Evolutionary conservation across 495 filamentous ascomycete species (phyloP).

Genomic region (Lasiosphaeria miniovina): DNA sequence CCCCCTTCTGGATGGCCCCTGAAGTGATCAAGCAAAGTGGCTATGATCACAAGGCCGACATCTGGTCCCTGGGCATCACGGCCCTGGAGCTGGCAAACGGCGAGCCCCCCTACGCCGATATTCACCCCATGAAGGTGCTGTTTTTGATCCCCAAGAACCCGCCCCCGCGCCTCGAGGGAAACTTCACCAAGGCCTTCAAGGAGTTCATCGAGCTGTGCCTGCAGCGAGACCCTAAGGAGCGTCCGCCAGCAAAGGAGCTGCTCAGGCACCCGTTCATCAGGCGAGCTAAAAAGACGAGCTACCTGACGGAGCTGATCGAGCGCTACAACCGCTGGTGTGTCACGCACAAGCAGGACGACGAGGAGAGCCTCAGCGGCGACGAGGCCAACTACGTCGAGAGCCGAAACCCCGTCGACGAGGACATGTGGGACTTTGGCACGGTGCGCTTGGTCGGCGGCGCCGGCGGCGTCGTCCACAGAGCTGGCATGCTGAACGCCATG

Average conservation of each 20-base stretch:
- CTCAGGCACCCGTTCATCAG: slow-evolving; percentile 88
- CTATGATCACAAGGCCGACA: slow-evolving; percentile 98
- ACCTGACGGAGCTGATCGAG: slow-evolving; percentile 90
- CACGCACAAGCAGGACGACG: slow-evolving; percentile 63
- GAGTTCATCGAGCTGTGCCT: slow-evolving; percentile 89
- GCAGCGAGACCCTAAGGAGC: slow-evolving; percentile 79
- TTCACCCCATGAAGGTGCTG: slow-evolving; percentile 98
- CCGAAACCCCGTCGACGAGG: slow-evolving; percentile 56
- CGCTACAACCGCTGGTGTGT: slow-evolving; percentile 82
- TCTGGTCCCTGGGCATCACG: slow-evolving; percentile 98
- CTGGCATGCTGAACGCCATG: slow-evolving; percentile 61
- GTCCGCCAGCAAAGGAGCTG: slow-evolving; percentile 83
- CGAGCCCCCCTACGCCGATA: slow-evolving; percentile 93
- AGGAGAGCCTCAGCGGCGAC: slow-evolving; percentile 33
- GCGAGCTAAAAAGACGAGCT: slow-evolving; percentile 83
- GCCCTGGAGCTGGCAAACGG: slow-evolving; percentile 90
- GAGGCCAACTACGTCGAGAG: slow-evolving; percentile 37
- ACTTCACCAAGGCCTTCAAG: slow-evolving; percentile 88
- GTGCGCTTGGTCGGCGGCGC: slow-evolving; percentile 67
- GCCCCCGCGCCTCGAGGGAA: slow-evolving; percentile 76
- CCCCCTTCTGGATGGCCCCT: slow-evolving; percentile 99
- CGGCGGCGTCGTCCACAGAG: slow-evolving; percentile 43
- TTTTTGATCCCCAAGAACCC: slow-evolving; percentile 96
- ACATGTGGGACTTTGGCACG: slow-evolving; percentile 96
- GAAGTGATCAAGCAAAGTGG: slow-evolving; percentile 98